Percentiles rank a stretch among this genome's conserved stretches.
Evolutionary conservation across 2,329 filamentous ascomycete genomes (phyloP).

Genomic region (Penicillium hesseltinei): DNA sequence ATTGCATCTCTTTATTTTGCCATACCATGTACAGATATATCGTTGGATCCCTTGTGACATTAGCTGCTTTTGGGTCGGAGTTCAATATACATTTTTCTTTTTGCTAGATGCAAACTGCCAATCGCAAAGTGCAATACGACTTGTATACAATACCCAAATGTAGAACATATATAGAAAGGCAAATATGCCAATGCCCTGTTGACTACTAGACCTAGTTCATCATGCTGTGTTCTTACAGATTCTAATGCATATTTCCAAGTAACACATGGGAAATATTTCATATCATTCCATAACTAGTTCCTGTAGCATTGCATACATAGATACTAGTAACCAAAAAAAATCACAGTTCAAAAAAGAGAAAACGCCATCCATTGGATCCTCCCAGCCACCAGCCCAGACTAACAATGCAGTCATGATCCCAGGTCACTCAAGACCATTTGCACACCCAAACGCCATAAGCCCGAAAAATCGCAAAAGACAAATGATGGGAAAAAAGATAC

Average conservation of each 20-base stretch:
- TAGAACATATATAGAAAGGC: neutral
- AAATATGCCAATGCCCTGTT: neutral
- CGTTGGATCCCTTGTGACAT: slow-evolving; percentile 18
- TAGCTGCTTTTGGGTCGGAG: slow-evolving; percentile 27
- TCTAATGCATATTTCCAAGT: no score
- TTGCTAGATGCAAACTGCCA: neutral
- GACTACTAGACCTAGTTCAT: neutral
- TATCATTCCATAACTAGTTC: neutral
- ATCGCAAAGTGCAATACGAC: neutral
- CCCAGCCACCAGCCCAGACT: slow-evolving; percentile 5
- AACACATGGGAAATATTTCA: neutral
- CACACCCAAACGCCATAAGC: neutral
- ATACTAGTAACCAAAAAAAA: neutral
- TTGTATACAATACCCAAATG: neutral
- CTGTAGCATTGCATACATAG: neutral
- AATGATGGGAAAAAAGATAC: neutral
- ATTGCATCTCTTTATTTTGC: slow-evolving; percentile 8
- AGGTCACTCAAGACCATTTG: slow-evolving; percentile 2
- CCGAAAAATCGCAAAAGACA: slow-evolving; percentile 1
- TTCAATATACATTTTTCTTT: slow-evolving; percentile 16
- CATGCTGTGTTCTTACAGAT: neutral
- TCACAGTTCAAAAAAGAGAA: slow-evolving; percentile 2
- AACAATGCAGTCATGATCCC: slow-evolving; percentile 10
- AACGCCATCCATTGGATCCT: slow-evolving; percentile 17
- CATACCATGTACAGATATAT: slow-evolving; percentile 27